Evolutionary conservation across 371 early-diverging fungal species (phyloP), one percentile per base, ranked within the genome.

Genomic region (Lichtheimia ramosa): DNA sequence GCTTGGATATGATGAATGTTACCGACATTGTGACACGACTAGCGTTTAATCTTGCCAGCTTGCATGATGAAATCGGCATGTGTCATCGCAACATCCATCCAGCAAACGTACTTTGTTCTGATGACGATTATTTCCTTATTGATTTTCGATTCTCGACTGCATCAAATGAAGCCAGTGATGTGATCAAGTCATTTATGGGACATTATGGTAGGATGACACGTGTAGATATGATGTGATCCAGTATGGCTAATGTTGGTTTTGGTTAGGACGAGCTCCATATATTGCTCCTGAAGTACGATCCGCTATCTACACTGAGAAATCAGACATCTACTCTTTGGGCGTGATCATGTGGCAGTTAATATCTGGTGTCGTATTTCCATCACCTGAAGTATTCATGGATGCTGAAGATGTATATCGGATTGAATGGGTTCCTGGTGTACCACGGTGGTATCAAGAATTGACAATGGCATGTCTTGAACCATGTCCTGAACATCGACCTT

Each of bases 291-390:
- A 84, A 58, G 71, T 84, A 5, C 53, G 64, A 21, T 65, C 69
- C 51, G 66, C 73, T 3, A 63, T 65, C 3, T 79, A 75, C 43
- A 81, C 77, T 13, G 71, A 72, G 39, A 75, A 71, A 61, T 79
- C 83, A 0, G 83, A 83, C 49, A 70, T 83, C 0, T 83, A 75
- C 59, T 72, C 76, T 43, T 48, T 83, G 28, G 83, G 83, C 10
- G 68, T 83, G 39, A 71, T 83, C 49, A 75, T 83, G 79, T 79
- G 77, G 73, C 81, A 83, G 53, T 54, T 83, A 39, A 64, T 74
- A 16, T 78, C 79, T 12, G 78, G 79, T 14, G 52, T 71, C n/a
- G 51, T 51, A 2, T 71, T 71, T 41, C 72, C 72, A 10, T 46
- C 62, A 15, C 62, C 69, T 5, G 75, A 75, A 24, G 48, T 70